Base-by-base conservation (phyloP, 2,329 filamentous ascomycete species). In the Paraphoma chrysanthemicola region DNA sequence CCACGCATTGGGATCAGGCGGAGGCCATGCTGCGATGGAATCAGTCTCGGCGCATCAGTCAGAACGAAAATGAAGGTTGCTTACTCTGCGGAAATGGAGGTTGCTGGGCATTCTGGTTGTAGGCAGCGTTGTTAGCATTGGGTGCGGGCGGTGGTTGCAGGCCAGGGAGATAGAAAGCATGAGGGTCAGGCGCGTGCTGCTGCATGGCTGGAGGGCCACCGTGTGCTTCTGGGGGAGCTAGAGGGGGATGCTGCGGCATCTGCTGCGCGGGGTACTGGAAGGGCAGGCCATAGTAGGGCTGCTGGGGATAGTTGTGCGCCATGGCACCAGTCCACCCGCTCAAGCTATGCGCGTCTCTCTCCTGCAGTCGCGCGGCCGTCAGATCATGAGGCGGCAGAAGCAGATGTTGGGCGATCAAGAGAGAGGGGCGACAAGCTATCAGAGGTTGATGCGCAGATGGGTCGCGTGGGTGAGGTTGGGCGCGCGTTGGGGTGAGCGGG, bases 1-100 rank as follows among this genome's bases (percentile, higher is more conserved):
- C 63, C 67, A 70, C 23, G 75, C 59, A 7, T 70, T 68, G n/a
- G 75, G 72, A 38, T 78, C 60, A 10, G 59, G 57, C 41, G 64
- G 60, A 17, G 67, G 66, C 60, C 67, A 69, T 44, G 61, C 57
- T 48, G 54, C 64, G 36, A 18, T 48, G 11, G 12, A 36, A n/a
- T 33, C 2, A 23, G 23, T 23, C 5, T 23, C 23, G 23, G 23
- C 3, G 5, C 23, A 5, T 23, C 23, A 23, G 23, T 23, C 23
- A 23, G 23, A 23, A 23, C 23, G 23, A 23, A 23, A 5, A 23
- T 23, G 23, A 23, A 23, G 2, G 23, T 23, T 23, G 23, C 23
- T 23, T 23, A 23, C 23, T 23, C 23, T 23, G 23, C 23, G 23
- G 52, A 23, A 63, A 69, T 23, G 62, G 63, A 2, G 64, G 56